Evolutionary conservation across 2,329 filamentous ascomycete species (phyloP), one percentile per base, ranked within the genome.

Genomic region (Plenodomus lindquistii): DNA sequence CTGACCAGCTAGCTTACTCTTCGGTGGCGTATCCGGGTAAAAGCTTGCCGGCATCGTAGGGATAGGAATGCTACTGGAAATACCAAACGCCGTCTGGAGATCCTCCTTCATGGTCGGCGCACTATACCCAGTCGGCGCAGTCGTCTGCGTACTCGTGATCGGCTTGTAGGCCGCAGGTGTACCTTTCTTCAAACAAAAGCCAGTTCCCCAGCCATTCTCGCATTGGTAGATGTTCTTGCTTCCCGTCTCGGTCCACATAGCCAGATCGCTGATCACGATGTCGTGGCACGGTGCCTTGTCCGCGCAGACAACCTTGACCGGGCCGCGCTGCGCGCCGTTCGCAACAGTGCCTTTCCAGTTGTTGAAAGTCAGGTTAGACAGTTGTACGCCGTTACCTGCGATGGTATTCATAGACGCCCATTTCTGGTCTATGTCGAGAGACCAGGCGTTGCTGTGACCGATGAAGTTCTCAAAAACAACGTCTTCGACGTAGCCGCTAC

Each of bases 361-460:
- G 42, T 64, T 74, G 63, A 83, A 75, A 2, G 74, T 79, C 57
- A 85, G 73, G 67, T 82, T 80, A 56, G 57, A 72, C 37, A 82
- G 75, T 49, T 77, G 65, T 7, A 85, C 79, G 22, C 83, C 82
- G 52, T 76, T 57, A 19, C 82, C 82, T 1, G 63, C 54, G 2
- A 71, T 62, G 0, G 67, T 54, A 31, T 50, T 59, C 73, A 77
- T 76, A 46, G 71, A 72, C 22, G 65, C 63, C 81, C 81, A 84
- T 58, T 78, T 75, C 46, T 79, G 73, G 66, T 85, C 78, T 44
- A 84, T 75, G 63, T 84, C 72, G 19, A 84, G 70, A 10, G 76
- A 77, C 70, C 84, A 85, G 3, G 82, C 81, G 51, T 85, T 85
- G 48, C 73, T 69, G 64, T 82, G 81, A 34, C 83, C 82, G 64